Percentiles rank a stretch among this genome's conserved stretches.
phyloP scores from a whole-genome alignment of 2,329 filamentous ascomycete species.

The Triangularia verruculosa region DNA sequence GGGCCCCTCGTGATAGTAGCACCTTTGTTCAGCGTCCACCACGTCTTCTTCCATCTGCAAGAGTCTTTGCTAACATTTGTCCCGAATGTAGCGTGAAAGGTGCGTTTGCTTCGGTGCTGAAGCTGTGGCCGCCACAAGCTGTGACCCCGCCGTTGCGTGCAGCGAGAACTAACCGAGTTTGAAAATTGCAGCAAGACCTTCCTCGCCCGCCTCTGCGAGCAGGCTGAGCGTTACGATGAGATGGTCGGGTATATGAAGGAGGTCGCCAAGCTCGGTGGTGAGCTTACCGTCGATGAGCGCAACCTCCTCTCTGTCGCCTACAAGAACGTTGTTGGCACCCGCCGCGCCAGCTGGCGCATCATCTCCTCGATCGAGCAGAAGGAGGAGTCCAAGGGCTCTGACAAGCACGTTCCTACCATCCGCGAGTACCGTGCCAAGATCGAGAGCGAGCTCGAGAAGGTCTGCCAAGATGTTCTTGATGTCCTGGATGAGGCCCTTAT shows the following conservation, averaged over 20 bases:
- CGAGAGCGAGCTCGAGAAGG: constrained; percentile 92
- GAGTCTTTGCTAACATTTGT: constrained; percentile 26
- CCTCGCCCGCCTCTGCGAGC: constrained; percentile 99
- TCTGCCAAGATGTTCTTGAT: constrained; percentile 95
- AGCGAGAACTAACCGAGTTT: constrained; percentile 22
- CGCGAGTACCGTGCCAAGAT: constrained; percentile 99
- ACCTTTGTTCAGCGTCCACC: background rate
- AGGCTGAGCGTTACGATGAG: constrained; percentile 99
- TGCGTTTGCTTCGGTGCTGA: constrained; percentile 24
- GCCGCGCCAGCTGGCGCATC: constrained; percentile 98
- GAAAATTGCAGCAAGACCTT: constrained; percentile 82
- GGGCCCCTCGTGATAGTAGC: constrained; percentile 8
- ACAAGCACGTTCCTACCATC: constrained; percentile 83
- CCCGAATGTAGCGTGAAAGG: constrained; percentile 31
- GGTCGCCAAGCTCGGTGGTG: constrained; percentile 82
- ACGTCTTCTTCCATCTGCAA: background rate
- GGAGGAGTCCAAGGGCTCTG: constrained; percentile 98
- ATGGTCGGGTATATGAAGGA: constrained; percentile 99
- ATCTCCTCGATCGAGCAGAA: constrained; percentile 99
- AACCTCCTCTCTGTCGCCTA: constrained; percentile 98
- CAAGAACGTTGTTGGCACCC: constrained; percentile 99
- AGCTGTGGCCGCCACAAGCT: background rate
- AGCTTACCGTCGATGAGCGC: constrained; percentile 93
- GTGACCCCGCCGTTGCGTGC: constrained; percentile 7
- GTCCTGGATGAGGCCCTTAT: constrained; percentile 94